Base-by-base conservation (phyloP, 2,329 filamentous ascomycete genomes). In the Curvularia lunata region DNA sequence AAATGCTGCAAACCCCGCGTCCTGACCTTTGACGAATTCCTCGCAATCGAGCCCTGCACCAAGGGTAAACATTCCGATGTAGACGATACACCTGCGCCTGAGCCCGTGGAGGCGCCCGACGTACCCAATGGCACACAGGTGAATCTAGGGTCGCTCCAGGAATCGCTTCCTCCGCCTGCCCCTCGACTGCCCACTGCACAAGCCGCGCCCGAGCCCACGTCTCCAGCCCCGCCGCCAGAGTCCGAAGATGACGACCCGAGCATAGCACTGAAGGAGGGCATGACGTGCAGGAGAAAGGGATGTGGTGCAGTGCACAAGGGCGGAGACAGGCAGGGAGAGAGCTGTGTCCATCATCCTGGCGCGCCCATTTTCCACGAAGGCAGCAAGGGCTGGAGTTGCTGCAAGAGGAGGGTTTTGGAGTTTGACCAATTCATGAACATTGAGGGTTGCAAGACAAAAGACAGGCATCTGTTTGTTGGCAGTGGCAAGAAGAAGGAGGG, bases 341-440 rank as follows among this genome's bases (percentile, higher is more conserved):
- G 86, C 60, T 99, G 95, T 75, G 84, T 91, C 46, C 89, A 96
- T 73, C 95, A 99, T 78, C 93, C 95, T 0, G 95, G 95, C 4
- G 86, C 85, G 21, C 91, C 95, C 23, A 89, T 99, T 66, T 99
- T 99, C 80, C 95, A 99, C 77, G 95, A 99, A 81, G 95, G 95
- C 34, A 96, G 91, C 52, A 99, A 99, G 82, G 95, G 95, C 1
- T 99, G 95, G 84, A 92, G 88, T 58, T 99, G 95, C 82, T 99
- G 95, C 81, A 98, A 98, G 85, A 84, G 92, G 69, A 86, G 92
- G 37, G 95, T 99, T 56, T 81, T 99, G 58, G 95, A 99, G 75
- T 99, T 99, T 77, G 93, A 99, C 76, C 90, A 98, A 78, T 99
- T 99, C 79, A 88, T 99, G 88, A 95, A 91, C 78, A 94, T 99